phyloP scores from a whole-genome alignment of 345 rosid species.

The Populus nigra region DNA sequence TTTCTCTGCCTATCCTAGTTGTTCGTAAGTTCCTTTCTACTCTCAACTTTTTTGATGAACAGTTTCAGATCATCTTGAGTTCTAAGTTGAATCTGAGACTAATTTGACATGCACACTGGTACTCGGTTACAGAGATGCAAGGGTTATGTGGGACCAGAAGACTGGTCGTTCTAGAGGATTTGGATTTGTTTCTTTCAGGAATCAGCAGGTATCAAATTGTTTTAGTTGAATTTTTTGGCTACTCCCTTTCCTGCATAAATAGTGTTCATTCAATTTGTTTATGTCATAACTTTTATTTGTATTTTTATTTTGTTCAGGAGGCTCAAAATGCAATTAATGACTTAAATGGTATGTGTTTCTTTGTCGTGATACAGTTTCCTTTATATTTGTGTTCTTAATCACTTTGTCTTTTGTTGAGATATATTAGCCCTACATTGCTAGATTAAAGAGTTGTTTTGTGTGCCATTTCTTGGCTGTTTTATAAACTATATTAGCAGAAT shows the following conservation, averaged over 20 bases:
- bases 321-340: conserved; percentile 94
- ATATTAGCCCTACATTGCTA: background rate
- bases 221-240: background rate
- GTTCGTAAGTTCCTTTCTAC: conserved; percentile 23
- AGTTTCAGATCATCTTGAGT: background rate
- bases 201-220: conserved; percentile 57
- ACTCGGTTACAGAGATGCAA: conserved; percentile 21
- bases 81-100: background rate
- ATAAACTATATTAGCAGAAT: background rate
- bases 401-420: background rate
- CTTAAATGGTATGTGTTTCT: conserved; percentile 59
- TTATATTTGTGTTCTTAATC: background rate
- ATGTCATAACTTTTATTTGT: background rate
- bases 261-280: background rate
- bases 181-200: conserved; percentile 93
- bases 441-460: background rate
- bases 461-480: background rate
- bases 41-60: background rate
- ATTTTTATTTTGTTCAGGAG: conserved; percentile 50
- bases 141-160: conserved; percentile 99
- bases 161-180: conserved; percentile 98
- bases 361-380: background rate
- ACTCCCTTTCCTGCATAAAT: background rate
- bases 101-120: background rate
- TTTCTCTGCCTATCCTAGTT: conserved; percentile 30